Evolutionary conservation across 2,329 filamentous ascomycete species (phyloP), one percentile per base, ranked within the genome.

Genomic region (Xylariaceae sp.): DNA sequence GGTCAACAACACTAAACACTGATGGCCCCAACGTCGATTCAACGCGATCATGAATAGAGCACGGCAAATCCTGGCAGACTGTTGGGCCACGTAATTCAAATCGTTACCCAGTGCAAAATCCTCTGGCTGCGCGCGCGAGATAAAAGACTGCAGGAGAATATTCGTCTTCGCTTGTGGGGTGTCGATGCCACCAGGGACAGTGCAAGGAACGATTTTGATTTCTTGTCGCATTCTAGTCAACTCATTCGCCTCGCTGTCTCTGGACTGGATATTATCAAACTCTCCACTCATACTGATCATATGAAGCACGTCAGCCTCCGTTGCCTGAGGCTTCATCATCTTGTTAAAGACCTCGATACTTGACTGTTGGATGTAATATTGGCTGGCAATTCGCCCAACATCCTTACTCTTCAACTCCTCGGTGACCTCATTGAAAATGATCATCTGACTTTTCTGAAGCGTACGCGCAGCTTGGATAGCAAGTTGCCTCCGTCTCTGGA

Each of bases 261-360:
- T 77, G 5, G 87, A 90, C 62, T 96, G 91, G 34, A 98, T 88
- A 55, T 98, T 95, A 70, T 97, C 90, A 57, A 98, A 98, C 65
- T 98, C 93, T 54, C 91, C 90, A 64, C 91, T 95, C 86, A 93
- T 90, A 56, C 89, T 91, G 61, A 98, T 90, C 90, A 98, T 97
- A 61, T 86, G 88, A 43, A 98, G 73, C 37, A 96, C 85, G 61
- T 98, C 93, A 5, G 90, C 90, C 67, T 98, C 93, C 0, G 86
- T 89, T 8, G 89, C 84, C 21, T 83, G 80, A 2, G 89, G 84
- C 42, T 79, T 78, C 93, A 98, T 97, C 84, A 93, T 86, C 5
- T 82, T 81, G 66, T 97, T 98, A 79, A 98, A 98, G 34, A 97
- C 87, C 64, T 97, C 86, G 51, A 98, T 86, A 64, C 88, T 96